These are phyloP conservation scores for Metarhizium sp. DNA, from an alignment of 2,329 filamentous ascomycete species.

Conservation along the genomic window DNA sequence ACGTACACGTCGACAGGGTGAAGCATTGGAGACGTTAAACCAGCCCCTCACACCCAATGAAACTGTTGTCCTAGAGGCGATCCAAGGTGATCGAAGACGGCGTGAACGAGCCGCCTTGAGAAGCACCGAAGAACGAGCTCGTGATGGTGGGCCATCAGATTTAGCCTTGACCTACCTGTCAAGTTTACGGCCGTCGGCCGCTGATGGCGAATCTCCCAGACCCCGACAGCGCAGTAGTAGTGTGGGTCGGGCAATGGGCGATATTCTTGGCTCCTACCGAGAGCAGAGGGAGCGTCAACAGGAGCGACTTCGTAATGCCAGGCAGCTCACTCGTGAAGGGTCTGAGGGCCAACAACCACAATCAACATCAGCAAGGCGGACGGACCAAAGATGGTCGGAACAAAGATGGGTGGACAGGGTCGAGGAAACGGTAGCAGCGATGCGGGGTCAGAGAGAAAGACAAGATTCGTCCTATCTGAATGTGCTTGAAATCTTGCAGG, in stretches of 20 bases:
- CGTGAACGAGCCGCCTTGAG: constrained; percentile 30
- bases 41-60: constrained; percentile 44
- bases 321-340: constrained; percentile 22
- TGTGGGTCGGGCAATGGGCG: constrained; percentile 28
- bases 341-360: constrained; percentile 1
- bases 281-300: constrained; percentile 25
- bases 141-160: constrained; percentile 10
- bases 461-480: constrained; percentile 27
- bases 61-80: constrained; percentile 45
- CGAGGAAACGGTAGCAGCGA: constrained; percentile 25
- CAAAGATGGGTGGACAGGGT: constrained; percentile 22
- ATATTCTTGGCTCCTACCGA: constrained; percentile 27
- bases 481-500: constrained; percentile 28
- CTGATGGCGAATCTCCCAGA: constrained; percentile 17
- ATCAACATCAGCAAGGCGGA: constrained; percentile 6
- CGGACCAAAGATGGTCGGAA: constrained; percentile 23
- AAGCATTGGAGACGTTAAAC: constrained; percentile 34
- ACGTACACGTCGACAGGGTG: constrained; percentile 12
- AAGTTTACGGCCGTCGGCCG: constrained; percentile 10
- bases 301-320: constrained; percentile 23
- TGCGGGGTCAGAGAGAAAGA: constrained; percentile 25
- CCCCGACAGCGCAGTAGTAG: constrained; percentile 25
- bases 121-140: constrained; percentile 14
- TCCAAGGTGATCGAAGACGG: constrained; percentile 43
- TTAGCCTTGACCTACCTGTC: constrained; percentile 12